Conservation (phyloP, 2,329 filamentous ascomycete species). For the Pseudopithomyces chartarum region DNA sequence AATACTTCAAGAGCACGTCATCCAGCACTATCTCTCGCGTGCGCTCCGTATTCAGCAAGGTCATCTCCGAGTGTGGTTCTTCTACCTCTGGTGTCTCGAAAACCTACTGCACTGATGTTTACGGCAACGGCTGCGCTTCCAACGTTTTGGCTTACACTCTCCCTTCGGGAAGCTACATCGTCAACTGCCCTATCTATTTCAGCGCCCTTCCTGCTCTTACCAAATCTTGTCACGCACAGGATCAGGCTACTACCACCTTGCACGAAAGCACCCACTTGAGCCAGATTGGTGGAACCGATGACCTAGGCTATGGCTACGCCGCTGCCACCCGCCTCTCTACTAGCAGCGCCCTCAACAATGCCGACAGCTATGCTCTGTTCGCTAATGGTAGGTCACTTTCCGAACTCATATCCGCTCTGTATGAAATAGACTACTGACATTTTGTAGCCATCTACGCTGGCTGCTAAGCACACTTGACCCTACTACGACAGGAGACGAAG, state of each 20-base stretch:
- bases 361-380: constrained; percentile 63
- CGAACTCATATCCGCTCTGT: background rate
- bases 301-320: constrained; percentile 60
- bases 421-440: background rate
- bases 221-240: constrained; percentile 62
- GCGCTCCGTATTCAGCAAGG: constrained; percentile 53
- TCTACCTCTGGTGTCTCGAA: constrained; percentile 53
- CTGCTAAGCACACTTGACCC: constrained; percentile 3
- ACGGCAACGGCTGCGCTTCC: constrained; percentile 51
- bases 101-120: constrained; percentile 63
- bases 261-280: constrained; percentile 67
- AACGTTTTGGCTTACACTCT: constrained; percentile 65
- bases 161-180: constrained; percentile 57
- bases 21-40: constrained; percentile 53
- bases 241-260: constrained; percentile 66
- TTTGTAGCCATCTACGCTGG: constrained; percentile 13
- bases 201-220: constrained; percentile 54
- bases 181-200: constrained; percentile 65
- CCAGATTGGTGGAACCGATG: constrained; percentile 60
- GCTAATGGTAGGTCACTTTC: constrained; percentile 51
- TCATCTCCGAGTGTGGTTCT: constrained; percentile 60
- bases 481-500: background rate
- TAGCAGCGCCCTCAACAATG: constrained; percentile 61
- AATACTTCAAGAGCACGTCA: constrained; percentile 66
- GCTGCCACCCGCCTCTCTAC: constrained; percentile 51